Evolutionary conservation across 169 alveolate genomes (phyloP), one percentile per base, ranked within the genome.

Genomic region (Eimeria brunetti): DNA sequence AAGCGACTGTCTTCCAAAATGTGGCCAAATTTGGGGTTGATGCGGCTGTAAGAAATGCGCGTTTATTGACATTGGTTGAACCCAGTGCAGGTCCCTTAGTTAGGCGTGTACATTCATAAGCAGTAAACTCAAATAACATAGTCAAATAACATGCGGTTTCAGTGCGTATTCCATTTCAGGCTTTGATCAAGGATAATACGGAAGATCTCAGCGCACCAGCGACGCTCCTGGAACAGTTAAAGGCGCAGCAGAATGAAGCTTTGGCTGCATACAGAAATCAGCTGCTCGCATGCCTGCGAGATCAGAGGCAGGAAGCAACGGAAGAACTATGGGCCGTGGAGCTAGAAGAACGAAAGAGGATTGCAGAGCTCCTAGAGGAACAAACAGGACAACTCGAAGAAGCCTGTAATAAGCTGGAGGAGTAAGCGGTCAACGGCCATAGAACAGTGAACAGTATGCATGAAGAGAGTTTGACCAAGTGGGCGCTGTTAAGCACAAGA

Each of bases 321-420:
- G 93, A 86, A 24, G 93, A 86, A 18, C 93, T 86, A 22, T 86
- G 81, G 93, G 93, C 62, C 64, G 49, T 86, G 93, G 93, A 86
- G 67, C 51, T 27, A 11, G 30, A 49, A 36, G 81, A 56, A 16
- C 67, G 93, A n/a, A 86, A 86, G 53, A 46, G 67, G 67, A 33
- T 86, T 8, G 49, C 49, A 81, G 93, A 86, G 69, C 33, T 60
- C 33, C 93, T 62, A 2, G 64, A 86, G 1, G 93, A 86, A 1
- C 51, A 62, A 46, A 86, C 93, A 62, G 67, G 7, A 27, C 78
- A 86, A 64, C 80, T 86, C 46, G 83, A 64, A 33, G 78, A 7
- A 44, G 83, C 93, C 30, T 8, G 83, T 14, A 44, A 38, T 41
- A 62, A 46, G 49, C 41, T 86, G 11, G 93, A 86, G 0, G 83